A percentile compares a stretch with the other conserved stretches of the same genome.
These are phyloP conservation scores for Xylaria multiplex DNA, from an alignment of 2,329 filamentous ascomycete genomes.

Conservation along the genomic window DNA sequence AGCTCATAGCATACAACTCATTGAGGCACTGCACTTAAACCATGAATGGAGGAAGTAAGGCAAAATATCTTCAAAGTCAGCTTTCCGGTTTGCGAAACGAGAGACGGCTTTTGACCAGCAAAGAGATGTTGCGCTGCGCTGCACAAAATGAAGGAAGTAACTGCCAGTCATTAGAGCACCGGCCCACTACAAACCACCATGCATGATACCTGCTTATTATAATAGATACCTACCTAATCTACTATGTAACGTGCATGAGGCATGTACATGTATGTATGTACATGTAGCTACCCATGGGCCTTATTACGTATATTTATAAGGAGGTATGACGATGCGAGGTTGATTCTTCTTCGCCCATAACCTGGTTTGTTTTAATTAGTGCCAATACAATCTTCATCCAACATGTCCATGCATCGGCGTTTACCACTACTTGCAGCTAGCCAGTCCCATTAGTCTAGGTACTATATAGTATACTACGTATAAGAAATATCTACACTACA, in stretches of 20 bases:
- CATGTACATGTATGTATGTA: background rate
- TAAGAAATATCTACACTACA: too few relatives aligned
- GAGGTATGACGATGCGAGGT: slow-evolving; percentile 6
- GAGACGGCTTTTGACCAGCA: slow-evolving; percentile 11
- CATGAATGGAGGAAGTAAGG: background rate
- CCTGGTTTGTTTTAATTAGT: too few relatives aligned
- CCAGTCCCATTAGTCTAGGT: too few relatives aligned
- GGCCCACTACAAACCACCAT: slow-evolving; percentile 18
- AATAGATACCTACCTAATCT: slow-evolving; percentile 10
- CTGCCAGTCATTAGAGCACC: slow-evolving; percentile 4
- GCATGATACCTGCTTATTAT: slow-evolving; percentile 3
- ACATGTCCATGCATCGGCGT: background rate
- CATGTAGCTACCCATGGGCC: background rate
- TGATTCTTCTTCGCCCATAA: background rate
- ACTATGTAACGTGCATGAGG: background rate
- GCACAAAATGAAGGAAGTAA: slow-evolving; percentile 19
- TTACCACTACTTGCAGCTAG: background rate
- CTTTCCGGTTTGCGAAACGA: slow-evolving; percentile 27
- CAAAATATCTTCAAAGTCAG: background rate
- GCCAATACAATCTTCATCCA: background rate
- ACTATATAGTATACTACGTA: too few relatives aligned
- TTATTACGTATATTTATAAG: background rate
- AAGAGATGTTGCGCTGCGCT: slow-evolving; percentile 4
- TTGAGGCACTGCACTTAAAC: slow-evolving; percentile 4
- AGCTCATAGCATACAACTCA: slow-evolving; percentile 1